These are phyloP conservation scores for Liriodendron chinense DNA, from an alignment of 164 flowering plant species.

Conservation along the genomic window DNA sequence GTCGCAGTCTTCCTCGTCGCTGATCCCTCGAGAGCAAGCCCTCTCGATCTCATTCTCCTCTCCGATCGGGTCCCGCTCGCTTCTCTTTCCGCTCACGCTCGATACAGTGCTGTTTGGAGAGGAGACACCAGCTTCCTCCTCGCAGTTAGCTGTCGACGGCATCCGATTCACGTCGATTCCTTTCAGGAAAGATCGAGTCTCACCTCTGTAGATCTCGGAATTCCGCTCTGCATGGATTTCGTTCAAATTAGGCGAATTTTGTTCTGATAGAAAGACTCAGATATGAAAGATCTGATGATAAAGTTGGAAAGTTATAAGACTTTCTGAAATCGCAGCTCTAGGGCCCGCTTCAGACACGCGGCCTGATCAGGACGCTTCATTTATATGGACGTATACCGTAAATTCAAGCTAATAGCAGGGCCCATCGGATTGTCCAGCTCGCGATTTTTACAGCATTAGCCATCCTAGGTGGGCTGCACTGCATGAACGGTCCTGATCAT, in stretches of 20 bases:
- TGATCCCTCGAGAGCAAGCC: slow-evolving; percentile 23
- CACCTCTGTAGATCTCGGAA: slow-evolving; percentile 35
- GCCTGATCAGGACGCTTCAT: no score
- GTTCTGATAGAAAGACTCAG: not conserved
- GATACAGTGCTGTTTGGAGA: slow-evolving; percentile 42
- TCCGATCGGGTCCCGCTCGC: slow-evolving; percentile 25
- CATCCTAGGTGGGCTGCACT: not conserved
- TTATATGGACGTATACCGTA: no score
- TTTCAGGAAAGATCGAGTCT: slow-evolving; percentile 48
- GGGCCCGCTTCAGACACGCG: no score
- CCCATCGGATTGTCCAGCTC: no score
- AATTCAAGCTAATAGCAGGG: no score
- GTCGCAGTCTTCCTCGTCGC: slow-evolving; percentile 27
- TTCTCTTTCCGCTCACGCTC: slow-evolving; percentile 41
- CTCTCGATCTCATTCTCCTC: slow-evolving; percentile 22
- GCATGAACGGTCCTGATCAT: not conserved
- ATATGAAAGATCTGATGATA: not conserved
- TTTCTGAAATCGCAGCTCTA: not conserved
- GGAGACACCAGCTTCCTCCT: slow-evolving; percentile 62
- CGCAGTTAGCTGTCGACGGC: slow-evolving; percentile 46
- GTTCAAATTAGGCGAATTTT: not conserved
- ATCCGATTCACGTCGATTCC: slow-evolving; percentile 78
- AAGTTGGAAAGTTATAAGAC: not conserved
- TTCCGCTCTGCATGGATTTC: slow-evolving; percentile 40
- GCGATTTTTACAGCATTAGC: not conserved